Conservation (phyloP, 202 grass and related monocot genomes). For the Elaeis oleifera region DNA sequence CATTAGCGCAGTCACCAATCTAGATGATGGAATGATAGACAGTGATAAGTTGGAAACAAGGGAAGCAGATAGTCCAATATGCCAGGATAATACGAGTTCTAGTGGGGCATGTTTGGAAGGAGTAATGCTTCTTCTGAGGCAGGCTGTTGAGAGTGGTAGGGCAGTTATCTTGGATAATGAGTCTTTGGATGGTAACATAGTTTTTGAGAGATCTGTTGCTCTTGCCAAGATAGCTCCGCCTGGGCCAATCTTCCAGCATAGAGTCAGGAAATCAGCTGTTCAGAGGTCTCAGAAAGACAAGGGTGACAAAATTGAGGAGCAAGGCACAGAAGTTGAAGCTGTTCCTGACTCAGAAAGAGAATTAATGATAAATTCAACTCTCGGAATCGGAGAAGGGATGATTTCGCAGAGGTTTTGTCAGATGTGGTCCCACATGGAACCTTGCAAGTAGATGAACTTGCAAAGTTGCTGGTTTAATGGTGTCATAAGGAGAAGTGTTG, state of each 20-base stretch:
- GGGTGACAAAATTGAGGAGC: conserved; percentile 20
- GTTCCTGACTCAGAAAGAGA: conserved; percentile 24
- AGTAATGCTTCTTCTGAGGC: conserved; percentile 52
- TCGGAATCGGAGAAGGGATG: conserved; percentile 31
- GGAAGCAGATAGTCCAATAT: conserved; percentile 9
- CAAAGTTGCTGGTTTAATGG: conserved; percentile 54
- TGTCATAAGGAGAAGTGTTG: conserved; percentile 1
- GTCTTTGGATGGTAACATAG: conserved; percentile 47
- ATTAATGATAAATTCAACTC: conserved; percentile 12
- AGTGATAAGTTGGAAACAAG: conserved; percentile 16
- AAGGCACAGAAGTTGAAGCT: conserved; percentile 25
- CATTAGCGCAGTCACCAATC: neutral
- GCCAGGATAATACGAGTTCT: neutral
- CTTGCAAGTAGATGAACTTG: conserved; percentile 82
- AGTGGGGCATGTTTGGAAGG: conserved; percentile 42
- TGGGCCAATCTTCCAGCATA: conserved; percentile 28
- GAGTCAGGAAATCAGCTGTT: conserved; percentile 21
- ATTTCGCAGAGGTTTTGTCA: conserved; percentile 30
- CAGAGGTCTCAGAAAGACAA: conserved; percentile 22
- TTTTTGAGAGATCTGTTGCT: conserved; percentile 54
- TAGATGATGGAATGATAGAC: neutral
- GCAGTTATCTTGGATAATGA: conserved; percentile 49
- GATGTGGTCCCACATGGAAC: conserved; percentile 58
- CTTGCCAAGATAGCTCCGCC: conserved; percentile 47
- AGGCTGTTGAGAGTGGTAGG: conserved; percentile 51